These are phyloP conservation scores for Psilocybe azurescens DNA, from an alignment of 768 basidiomycete genomes.

Conservation along the genomic window DNA sequence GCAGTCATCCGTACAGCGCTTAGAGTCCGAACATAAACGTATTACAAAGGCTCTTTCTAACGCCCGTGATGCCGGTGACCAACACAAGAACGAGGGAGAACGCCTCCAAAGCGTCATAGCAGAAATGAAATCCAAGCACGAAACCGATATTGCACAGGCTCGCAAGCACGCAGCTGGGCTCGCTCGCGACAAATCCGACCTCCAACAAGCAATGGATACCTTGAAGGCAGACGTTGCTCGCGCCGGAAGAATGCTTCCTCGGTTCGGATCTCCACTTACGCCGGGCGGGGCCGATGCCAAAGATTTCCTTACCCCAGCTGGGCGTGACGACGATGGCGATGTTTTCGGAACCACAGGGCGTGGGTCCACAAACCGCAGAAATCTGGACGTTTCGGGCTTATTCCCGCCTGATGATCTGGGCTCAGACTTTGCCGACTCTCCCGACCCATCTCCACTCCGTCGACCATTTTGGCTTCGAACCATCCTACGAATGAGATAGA, in stretches of 20 bases:
- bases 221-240: slow-evolving; percentile 76
- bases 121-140: slow-evolving; percentile 88
- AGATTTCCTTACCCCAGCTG: slow-evolving; percentile 64
- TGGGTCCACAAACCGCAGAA: slow-evolving; percentile 66
- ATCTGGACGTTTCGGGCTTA: slow-evolving; percentile 47
- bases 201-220: slow-evolving; percentile 80
- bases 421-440: slow-evolving; percentile 58
- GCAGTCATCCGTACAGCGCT: slow-evolving; percentile 66
- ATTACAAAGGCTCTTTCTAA: slow-evolving; percentile 75
- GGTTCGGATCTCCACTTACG: slow-evolving; percentile 76
- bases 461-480: slow-evolving; percentile 68
- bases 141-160: slow-evolving; percentile 92
- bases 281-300: slow-evolving; percentile 54
- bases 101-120: slow-evolving; percentile 65
- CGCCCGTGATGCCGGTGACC: slow-evolving; percentile 77
- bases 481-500: slow-evolving; percentile 85
- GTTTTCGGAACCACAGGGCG: slow-evolving; percentile 67
- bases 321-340: slow-evolving; percentile 62
- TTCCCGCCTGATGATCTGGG: slow-evolving; percentile 47
- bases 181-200: slow-evolving; percentile 90
- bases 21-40: slow-evolving; percentile 85
- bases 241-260: slow-evolving; percentile 62
- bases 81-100: slow-evolving; percentile 87
- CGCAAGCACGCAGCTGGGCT: slow-evolving; percentile 87
- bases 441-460: slow-evolving; percentile 60